Evolutionary conservation across 1,139 yeast genomes (phyloP).

Genomic region (Hemisphaericaspora subhashii): DNA sequence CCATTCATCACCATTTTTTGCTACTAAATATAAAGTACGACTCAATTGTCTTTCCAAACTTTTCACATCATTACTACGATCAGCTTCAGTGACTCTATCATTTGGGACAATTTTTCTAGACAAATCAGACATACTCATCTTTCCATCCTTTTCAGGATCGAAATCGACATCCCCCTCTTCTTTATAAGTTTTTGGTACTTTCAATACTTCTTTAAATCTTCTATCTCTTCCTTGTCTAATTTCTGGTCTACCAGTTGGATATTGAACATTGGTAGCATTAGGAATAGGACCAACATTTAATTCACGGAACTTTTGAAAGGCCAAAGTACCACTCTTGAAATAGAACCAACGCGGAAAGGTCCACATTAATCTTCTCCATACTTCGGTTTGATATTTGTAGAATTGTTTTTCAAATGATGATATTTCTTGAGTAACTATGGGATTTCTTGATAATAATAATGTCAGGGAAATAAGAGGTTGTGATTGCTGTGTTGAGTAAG

Average conservation of each 20-base stretch:
- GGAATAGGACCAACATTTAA: slow-evolving; percentile 76
- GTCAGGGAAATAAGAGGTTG: slow-evolving; percentile 32
- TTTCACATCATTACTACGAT: slow-evolving; percentile 54
- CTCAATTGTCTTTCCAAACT: slow-evolving; percentile 79
- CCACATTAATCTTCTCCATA: slow-evolving; percentile 93
- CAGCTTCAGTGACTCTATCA: slow-evolving; percentile 77
- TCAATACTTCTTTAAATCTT: slow-evolving; percentile 72
- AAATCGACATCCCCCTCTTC: slow-evolving; percentile 42
- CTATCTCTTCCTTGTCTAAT: slow-evolving; percentile 87
- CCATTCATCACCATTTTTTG: slow-evolving; percentile 61
- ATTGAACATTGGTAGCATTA: slow-evolving; percentile 73
- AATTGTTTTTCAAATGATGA: slow-evolving; percentile 73
- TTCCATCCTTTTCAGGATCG: slow-evolving; percentile 25
- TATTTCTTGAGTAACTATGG: slow-evolving; percentile 78
- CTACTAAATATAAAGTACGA: slow-evolving; percentile 74
- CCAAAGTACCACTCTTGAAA: slow-evolving; percentile 84
- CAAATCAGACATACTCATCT: slow-evolving; percentile 43
- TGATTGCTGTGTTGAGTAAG: slow-evolving; percentile 9
- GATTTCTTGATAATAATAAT: slow-evolving; percentile 73
- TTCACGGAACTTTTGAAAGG: slow-evolving; percentile 78
- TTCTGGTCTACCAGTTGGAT: slow-evolving; percentile 82
- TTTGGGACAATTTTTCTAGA: slow-evolving; percentile 71
- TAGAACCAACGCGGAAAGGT: slow-evolving; percentile 94
- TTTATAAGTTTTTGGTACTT: slow-evolving; percentile 60
- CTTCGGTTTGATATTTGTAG: slow-evolving; percentile 79